phyloP scores from a whole-genome alignment of 2,329 filamentous ascomycete genomes.

The Graphium sp. region DNA sequence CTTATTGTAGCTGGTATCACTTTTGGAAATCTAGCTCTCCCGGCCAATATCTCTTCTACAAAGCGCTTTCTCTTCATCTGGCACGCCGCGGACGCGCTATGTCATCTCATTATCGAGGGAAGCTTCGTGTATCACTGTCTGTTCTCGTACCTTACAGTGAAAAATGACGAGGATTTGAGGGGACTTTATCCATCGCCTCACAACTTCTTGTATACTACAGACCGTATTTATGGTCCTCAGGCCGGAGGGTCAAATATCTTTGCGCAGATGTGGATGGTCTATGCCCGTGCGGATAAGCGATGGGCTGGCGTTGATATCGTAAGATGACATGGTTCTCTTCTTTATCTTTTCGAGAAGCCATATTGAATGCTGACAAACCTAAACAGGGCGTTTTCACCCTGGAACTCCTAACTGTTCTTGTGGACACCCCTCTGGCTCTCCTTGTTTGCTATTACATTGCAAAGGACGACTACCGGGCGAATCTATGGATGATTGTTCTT shows the following conservation, averaged over 20 bases:
- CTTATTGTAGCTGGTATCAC: constrained; percentile 21
- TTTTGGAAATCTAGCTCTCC: constrained; percentile 25
- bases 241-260: constrained; percentile 34
- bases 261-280: constrained; percentile 52
- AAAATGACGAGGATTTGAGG: constrained; percentile 14
- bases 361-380: background rate
- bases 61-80: constrained; percentile 76
- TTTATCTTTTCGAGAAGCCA: background rate
- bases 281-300: constrained; percentile 43
- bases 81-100: constrained; percentile 85
- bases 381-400: constrained; percentile 40
- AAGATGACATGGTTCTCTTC: constrained; percentile 8
- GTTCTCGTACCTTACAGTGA: constrained; percentile 37
- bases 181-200: constrained; percentile 26
- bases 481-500: constrained; percentile 46
- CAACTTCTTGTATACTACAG: constrained; percentile 31
- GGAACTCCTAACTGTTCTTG: constrained; percentile 48
- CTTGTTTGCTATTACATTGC: constrained; percentile 44
- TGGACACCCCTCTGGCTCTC: constrained; percentile 41
- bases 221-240: constrained; percentile 39
- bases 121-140: constrained; percentile 90
- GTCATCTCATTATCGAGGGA: constrained; percentile 83
- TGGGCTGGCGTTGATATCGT: constrained; percentile 48
- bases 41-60: constrained; percentile 32
- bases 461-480: constrained; percentile 33